Conservation (phyloP, 352 stramenopile genomes). For the Achlya hypogyna region DNA sequence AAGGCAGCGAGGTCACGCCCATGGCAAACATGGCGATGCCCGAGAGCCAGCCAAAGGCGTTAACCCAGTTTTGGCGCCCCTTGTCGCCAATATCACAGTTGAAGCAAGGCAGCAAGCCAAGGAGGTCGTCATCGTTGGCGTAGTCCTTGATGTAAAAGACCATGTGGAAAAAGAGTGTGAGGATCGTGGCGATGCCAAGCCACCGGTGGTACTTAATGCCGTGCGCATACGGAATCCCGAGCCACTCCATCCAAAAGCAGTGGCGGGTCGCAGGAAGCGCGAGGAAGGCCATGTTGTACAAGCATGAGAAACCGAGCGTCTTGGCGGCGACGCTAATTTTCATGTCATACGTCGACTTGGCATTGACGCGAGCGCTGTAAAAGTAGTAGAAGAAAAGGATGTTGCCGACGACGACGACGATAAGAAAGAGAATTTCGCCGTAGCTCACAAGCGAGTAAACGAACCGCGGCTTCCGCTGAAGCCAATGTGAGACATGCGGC, state of each 20-base stretch:
- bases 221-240: slow-evolving; percentile 51
- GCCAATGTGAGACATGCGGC: slow-evolving; percentile 21
- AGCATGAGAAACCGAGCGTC: slow-evolving; percentile 33
- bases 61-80: slow-evolving; percentile 32
- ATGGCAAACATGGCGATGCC: slow-evolving; percentile 34
- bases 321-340: background rate
- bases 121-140: slow-evolving; percentile 21
- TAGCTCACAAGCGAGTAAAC: slow-evolving; percentile 31
- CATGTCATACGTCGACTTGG: background rate
- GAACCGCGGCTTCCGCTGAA: slow-evolving; percentile 36
- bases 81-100: slow-evolving; percentile 35
- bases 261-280: slow-evolving; percentile 47
- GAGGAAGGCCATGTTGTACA: slow-evolving; percentile 72
- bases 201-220: slow-evolving; percentile 47
- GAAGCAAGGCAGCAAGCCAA: slow-evolving; percentile 29
- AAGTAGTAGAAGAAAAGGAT: slow-evolving; percentile 39
- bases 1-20: slow-evolving; percentile 27
- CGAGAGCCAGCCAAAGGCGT: slow-evolving; percentile 35
- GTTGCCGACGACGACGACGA: slow-evolving; percentile 38
- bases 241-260: slow-evolving; percentile 57
- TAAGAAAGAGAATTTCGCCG: slow-evolving; percentile 56
- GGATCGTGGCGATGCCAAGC: slow-evolving; percentile 37
- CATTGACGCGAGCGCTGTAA: slow-evolving; percentile 25
- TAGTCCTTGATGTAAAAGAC: slow-evolving; percentile 29
- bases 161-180: slow-evolving; percentile 37